Percentiles rank a stretch among this genome's conserved stretches.
Conservation (phyloP, 371 early-diverging fungal genomes). For the Syncephalastrum racemosum region DNA sequence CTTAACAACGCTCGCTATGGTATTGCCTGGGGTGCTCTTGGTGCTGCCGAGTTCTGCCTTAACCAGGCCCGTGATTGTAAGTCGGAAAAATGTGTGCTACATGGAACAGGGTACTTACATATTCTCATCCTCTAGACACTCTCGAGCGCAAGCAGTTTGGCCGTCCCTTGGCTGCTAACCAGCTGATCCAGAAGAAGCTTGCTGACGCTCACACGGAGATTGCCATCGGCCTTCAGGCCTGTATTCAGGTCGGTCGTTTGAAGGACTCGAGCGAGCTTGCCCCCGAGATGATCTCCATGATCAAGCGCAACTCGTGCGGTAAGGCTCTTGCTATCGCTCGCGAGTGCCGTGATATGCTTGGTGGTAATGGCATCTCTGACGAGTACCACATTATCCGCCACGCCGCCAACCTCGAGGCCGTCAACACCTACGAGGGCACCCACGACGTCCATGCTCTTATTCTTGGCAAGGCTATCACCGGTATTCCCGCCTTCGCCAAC, state of each 20-base stretch:
- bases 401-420: slow-evolving; percentile 93
- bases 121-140: slow-evolving; percentile 54
- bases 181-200: slow-evolving; percentile 96
- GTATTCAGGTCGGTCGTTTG: slow-evolving; percentile 91
- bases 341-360: slow-evolving; percentile 84
- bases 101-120: background rate
- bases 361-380: slow-evolving; percentile 95
- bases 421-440: slow-evolving; percentile 97
- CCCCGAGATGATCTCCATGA: slow-evolving; percentile 95
- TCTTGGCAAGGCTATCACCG: slow-evolving; percentile 94
- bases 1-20: slow-evolving; percentile 98
- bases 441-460: slow-evolving; percentile 96
- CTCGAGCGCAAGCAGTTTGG: slow-evolving; percentile 92
- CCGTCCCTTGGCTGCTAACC: slow-evolving; percentile 92
- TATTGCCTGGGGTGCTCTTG: slow-evolving; percentile 97
- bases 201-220: slow-evolving; percentile 96
- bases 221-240: slow-evolving; percentile 87
- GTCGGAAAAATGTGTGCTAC: background rate
- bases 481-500: slow-evolving; percentile 74
- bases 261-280: slow-evolving; percentile 88
- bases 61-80: slow-evolving; percentile 68
- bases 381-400: slow-evolving; percentile 98
- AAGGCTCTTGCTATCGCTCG: slow-evolving; percentile 95
- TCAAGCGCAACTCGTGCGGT: slow-evolving; percentile 96
- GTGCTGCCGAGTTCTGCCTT: slow-evolving; percentile 95